These are phyloP conservation scores for Cladosporium sp. DNA, from an alignment of 2,329 filamentous ascomycete genomes.

Conservation along the genomic window DNA sequence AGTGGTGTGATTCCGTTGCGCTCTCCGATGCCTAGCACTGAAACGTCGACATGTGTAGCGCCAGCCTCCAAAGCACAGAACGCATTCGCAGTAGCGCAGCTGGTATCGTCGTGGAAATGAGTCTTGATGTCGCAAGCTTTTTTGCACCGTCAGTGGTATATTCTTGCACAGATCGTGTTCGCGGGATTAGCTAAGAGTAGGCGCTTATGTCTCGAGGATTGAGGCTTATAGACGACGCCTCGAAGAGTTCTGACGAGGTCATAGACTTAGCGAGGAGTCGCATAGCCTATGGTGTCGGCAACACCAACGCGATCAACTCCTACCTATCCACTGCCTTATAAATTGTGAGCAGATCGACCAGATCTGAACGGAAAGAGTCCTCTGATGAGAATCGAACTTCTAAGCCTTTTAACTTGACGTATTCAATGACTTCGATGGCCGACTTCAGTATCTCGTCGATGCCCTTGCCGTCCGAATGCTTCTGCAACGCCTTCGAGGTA, in stretches of 20 bases:
- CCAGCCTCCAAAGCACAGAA: slow-evolving; percentile 83
- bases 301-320: slow-evolving; percentile 85
- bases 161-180: too few relatives aligned
- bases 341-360: slow-evolving; percentile 77
- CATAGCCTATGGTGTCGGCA: slow-evolving; percentile 80
- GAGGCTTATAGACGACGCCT: slow-evolving; percentile 53
- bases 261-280: slow-evolving; percentile 81
- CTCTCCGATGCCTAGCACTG: slow-evolving; percentile 83
- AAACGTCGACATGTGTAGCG: slow-evolving; percentile 76
- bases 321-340: slow-evolving; percentile 78
- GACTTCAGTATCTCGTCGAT: slow-evolving; percentile 81
- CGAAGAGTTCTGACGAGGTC: slow-evolving; percentile 80
- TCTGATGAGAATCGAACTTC: slow-evolving; percentile 79
- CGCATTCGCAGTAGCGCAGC: slow-evolving; percentile 83
- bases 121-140: slow-evolving; percentile 84
- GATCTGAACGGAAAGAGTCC: slow-evolving; percentile 80
- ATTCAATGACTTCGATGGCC: slow-evolving; percentile 80
- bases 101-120: slow-evolving; percentile 90
- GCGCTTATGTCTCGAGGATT: too few relatives aligned
- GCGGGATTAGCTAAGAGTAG: too few relatives aligned
- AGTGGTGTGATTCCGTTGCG: slow-evolving; percentile 71
- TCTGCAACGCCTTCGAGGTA: slow-evolving; percentile 75
- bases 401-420: slow-evolving; percentile 76
- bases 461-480: slow-evolving; percentile 84
- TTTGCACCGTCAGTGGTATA: too few relatives aligned